Conservation (phyloP, 441 rosid genomes). For the Gossypium schwendimanii region DNA sequence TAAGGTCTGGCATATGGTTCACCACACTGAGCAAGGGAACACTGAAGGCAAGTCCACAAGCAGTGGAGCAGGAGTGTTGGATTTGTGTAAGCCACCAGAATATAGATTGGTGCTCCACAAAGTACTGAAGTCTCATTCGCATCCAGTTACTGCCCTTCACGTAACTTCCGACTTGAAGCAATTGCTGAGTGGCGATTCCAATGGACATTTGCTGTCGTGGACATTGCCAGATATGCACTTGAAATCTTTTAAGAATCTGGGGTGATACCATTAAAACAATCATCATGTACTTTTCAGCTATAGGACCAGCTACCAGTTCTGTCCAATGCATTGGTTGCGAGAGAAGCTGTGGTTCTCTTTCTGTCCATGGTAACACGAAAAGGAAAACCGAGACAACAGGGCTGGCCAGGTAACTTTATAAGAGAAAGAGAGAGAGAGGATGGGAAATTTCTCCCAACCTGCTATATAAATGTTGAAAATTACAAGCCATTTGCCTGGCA, state of each 20-base stretch:
- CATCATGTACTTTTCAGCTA: conserved; percentile 14
- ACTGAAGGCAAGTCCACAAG: conserved; percentile 35
- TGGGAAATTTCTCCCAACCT: background rate
- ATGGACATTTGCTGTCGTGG: conserved; percentile 87
- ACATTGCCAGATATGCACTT: conserved; percentile 68
- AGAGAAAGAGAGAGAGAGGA: background rate
- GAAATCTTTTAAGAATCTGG: conserved; percentile 42
- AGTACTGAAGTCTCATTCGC: conserved; percentile 79
- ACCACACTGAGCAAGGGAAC: conserved; percentile 51
- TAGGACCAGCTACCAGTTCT: conserved; percentile 13
- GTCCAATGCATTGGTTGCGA: background rate
- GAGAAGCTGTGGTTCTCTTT: background rate
- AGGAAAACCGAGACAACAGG: background rate
- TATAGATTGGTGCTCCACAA: conserved; percentile 77
- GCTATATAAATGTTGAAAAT: background rate
- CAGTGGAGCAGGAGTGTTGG: conserved; percentile 46
- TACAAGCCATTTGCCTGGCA: background rate
- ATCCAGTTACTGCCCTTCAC: conserved; percentile 80
- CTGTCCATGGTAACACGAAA: background rate
- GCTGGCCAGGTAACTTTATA: conserved; percentile 4
- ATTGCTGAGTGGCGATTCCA: conserved; percentile 84
- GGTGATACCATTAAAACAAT: conserved; percentile 20
- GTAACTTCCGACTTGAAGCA: conserved; percentile 81
- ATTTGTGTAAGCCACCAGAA: conserved; percentile 64
- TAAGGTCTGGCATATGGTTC: conserved; percentile 95